These are phyloP conservation scores for Castanea mollissima DNA, from an alignment of 306 rosid species.

Conservation along the genomic window DNA sequence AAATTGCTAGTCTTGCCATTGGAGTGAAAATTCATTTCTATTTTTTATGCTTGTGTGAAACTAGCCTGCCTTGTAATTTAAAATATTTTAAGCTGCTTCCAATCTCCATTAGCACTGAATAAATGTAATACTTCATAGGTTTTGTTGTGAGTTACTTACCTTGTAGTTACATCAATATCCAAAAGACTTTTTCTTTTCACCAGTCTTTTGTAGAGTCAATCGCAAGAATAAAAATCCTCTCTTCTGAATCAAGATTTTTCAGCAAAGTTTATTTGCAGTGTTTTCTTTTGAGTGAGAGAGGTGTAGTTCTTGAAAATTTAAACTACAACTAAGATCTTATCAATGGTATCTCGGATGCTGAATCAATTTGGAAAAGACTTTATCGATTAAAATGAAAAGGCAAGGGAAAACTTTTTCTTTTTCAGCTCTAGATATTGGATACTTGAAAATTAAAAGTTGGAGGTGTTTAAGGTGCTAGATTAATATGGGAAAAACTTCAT, in stretches of 20 bases:
- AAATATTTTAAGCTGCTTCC: neutral
- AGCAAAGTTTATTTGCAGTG: too few relatives aligned
- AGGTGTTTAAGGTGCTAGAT: neutral
- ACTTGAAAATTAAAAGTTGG: neutral
- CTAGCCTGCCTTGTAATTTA: neutral
- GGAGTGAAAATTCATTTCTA: neutral
- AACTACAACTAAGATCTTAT: neutral
- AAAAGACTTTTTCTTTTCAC: too few relatives aligned
- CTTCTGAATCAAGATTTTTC: too few relatives aligned
- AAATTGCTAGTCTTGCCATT: neutral
- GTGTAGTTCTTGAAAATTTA: neutral
- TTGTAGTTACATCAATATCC: too few relatives aligned
- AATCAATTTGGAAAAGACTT: neutral
- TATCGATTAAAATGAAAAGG: neutral
- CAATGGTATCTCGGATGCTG: neutral
- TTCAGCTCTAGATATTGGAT: neutral
- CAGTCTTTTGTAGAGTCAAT: too few relatives aligned
- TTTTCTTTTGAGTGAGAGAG: too few relatives aligned
- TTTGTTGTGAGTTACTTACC: too few relatives aligned
- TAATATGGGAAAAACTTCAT: neutral
- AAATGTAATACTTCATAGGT: too few relatives aligned
- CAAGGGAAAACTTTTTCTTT: neutral
- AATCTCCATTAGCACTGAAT: neutral
- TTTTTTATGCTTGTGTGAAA: neutral
- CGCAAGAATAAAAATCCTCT: too few relatives aligned